These are phyloP conservation scores for Marchantia polymorpha DNA, from an alignment of 225 moss, liverwort and hornwort species.

Conservation along the genomic window DNA sequence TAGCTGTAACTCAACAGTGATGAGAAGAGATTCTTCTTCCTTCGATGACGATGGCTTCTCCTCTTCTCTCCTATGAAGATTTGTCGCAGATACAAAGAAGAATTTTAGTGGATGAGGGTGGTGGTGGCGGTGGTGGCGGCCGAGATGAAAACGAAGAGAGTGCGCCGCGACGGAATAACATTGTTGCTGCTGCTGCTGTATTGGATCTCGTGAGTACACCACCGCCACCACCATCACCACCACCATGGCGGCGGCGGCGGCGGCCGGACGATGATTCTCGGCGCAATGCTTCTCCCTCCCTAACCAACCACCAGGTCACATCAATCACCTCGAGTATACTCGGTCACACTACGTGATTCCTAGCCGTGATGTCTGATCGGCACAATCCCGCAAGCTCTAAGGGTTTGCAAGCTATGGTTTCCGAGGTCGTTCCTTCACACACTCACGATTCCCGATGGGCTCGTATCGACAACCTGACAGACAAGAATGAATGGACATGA, in stretches of 20 bases:
- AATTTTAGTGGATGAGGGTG: not conserved
- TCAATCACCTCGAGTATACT: not conserved
- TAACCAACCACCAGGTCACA: not conserved
- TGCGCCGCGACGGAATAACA: not conserved
- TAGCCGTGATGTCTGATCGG: too few relatives aligned
- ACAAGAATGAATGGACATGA: not conserved
- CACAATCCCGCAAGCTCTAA: not conserved
- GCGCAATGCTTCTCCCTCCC: not conserved
- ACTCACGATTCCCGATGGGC: not conserved
- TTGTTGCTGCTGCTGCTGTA: not conserved
- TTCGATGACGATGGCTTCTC: not conserved
- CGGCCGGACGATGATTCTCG: too few relatives aligned
- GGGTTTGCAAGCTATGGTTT: not conserved
- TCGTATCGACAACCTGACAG: not conserved
- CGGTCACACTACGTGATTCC: not conserved
- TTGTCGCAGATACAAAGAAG: constrained; percentile 1
- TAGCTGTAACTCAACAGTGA: not conserved
- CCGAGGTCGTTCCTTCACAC: not conserved
- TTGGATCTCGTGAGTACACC: not conserved
- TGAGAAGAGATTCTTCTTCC: not conserved
- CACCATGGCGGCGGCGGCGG: too few relatives aligned
- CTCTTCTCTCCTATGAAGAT: not conserved
- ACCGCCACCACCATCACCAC: too few relatives aligned
- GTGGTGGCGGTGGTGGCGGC: not conserved
- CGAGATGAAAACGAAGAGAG: too few relatives aligned